Evolutionary conservation across 2,329 filamentous ascomycete genomes (phyloP).

Genomic region (Aaosphaeria pasadenensis): DNA sequence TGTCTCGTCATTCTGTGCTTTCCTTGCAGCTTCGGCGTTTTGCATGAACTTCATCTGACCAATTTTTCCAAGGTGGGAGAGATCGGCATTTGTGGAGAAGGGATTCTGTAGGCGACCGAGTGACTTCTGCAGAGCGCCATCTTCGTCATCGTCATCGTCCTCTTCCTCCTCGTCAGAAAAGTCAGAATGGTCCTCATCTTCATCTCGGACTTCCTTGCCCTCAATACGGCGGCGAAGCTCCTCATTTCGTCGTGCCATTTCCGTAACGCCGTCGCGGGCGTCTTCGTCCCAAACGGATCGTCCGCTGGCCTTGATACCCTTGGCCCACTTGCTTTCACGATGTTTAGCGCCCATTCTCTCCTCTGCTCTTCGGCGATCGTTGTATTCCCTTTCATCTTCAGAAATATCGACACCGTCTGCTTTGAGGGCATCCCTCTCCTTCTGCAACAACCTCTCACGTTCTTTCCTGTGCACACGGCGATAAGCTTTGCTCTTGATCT

Average conservation of each 20-base stretch:
- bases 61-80: slow-evolving; percentile 55
- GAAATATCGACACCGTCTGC: slow-evolving; percentile 60
- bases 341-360: slow-evolving; percentile 84
- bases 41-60: slow-evolving; percentile 93
- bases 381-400: slow-evolving; percentile 62
- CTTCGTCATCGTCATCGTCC: slow-evolving; percentile 56
- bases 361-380: slow-evolving; percentile 73
- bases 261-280: slow-evolving; percentile 71
- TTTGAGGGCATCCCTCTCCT: slow-evolving; percentile 56
- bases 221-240: slow-evolving; percentile 78
- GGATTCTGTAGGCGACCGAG: slow-evolving; percentile 45
- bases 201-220: slow-evolving; percentile 59
- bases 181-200: slow-evolving; percentile 49
- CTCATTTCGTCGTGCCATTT: slow-evolving; percentile 79
- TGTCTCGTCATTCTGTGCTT: slow-evolving; percentile 76
- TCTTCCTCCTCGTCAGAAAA: slow-evolving; percentile 52
- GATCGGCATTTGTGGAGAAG: slow-evolving; percentile 49
- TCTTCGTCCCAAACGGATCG: slow-evolving; percentile 86
- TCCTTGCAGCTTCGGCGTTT: slow-evolving; percentile 75
- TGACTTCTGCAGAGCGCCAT: slow-evolving; percentile 29
- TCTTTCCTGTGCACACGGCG: slow-evolving; percentile 87
- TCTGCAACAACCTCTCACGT: slow-evolving; percentile 57
- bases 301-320: slow-evolving; percentile 74
- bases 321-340: slow-evolving; percentile 89
- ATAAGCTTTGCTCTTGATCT: slow-evolving; percentile 98